phyloP scores from a whole-genome alignment of 768 basidiomycete genomes.

The Pisolithus microcarpus region DNA sequence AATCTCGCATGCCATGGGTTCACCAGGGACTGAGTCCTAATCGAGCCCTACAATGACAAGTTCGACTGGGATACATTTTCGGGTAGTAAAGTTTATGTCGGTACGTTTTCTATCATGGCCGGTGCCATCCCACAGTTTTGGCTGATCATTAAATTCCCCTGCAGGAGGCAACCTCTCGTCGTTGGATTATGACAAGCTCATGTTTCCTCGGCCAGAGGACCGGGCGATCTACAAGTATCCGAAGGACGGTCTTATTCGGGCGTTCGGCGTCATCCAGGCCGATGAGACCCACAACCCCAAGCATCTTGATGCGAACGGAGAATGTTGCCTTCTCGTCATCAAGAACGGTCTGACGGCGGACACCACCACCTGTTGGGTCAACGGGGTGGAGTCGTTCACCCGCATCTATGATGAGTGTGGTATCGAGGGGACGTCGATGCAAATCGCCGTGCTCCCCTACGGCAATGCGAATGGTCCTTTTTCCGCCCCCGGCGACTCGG shows the following conservation, averaged over 20 bases:
- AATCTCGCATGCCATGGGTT: conserved; percentile 8
- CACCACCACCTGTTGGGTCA: conserved; percentile 26
- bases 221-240: conserved; percentile 24
- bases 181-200: background rate
- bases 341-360: conserved; percentile 21
- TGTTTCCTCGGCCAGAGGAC: conserved; percentile 18
- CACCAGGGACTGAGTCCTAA: conserved; percentile 28
- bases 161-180: too few species aligned
- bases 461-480: conserved; percentile 23
- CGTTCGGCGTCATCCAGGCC: conserved; percentile 22
- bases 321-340: conserved; percentile 27
- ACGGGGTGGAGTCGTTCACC: conserved; percentile 18
- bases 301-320: conserved; percentile 14
- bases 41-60: conserved; percentile 8
- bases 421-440: conserved; percentile 18
- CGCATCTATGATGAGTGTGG: conserved; percentile 15
- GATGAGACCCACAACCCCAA: conserved; percentile 22
- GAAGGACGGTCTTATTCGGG: conserved; percentile 18
- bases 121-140: too few species aligned
- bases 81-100: conserved; percentile 29
- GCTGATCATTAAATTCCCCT: too few species aligned
- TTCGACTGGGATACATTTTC: conserved; percentile 27
- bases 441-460: conserved; percentile 22
- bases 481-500: conserved; percentile 30
- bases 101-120: conserved; percentile 16